Evolutionary conservation across 768 basidiomycete species (phyloP).

Genomic region (Boletellus ananas): DNA sequence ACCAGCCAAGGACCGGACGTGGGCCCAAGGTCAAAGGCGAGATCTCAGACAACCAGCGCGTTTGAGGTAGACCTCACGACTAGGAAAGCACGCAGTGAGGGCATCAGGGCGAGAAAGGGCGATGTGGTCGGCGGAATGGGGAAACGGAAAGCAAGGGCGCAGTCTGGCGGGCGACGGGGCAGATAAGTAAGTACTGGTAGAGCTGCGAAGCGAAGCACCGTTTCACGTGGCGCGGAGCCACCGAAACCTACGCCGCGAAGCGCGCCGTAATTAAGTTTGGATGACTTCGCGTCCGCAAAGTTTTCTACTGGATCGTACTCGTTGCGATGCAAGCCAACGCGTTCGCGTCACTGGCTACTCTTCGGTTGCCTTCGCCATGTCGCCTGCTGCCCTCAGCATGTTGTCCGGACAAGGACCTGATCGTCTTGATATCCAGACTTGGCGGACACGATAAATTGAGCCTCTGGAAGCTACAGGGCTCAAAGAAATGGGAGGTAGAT

Average conservation of each 20-base stretch:
- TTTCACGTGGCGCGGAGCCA: constrained; percentile 28
- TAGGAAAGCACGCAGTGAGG: constrained; percentile 45
- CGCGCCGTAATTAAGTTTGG: constrained; percentile 18
- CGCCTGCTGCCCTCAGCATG: constrained; percentile 63
- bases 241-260: constrained; percentile 17
- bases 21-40: constrained; percentile 29
- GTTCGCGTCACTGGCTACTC: constrained; percentile 52
- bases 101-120: constrained; percentile 61
- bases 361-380: constrained; percentile 54
- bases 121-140: constrained; percentile 51
- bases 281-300: constrained; percentile 10
- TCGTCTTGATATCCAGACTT: constrained; percentile 61
- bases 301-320: constrained; percentile 1
- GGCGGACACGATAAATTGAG: constrained; percentile 67
- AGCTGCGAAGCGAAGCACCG: constrained; percentile 21
- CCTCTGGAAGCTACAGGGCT: constrained; percentile 77
- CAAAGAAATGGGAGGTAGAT: constrained; percentile 80
- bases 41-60: constrained; percentile 32
- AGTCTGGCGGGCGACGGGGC: background rate
- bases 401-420: constrained; percentile 82
- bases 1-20: constrained; percentile 37
- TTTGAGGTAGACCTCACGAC: constrained; percentile 63
- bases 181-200: background rate
- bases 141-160: constrained; percentile 41
- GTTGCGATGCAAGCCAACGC: constrained; percentile 41